Base-by-base conservation (phyloP, 345 rosid genomes). In the Murraya paniculata region DNA sequence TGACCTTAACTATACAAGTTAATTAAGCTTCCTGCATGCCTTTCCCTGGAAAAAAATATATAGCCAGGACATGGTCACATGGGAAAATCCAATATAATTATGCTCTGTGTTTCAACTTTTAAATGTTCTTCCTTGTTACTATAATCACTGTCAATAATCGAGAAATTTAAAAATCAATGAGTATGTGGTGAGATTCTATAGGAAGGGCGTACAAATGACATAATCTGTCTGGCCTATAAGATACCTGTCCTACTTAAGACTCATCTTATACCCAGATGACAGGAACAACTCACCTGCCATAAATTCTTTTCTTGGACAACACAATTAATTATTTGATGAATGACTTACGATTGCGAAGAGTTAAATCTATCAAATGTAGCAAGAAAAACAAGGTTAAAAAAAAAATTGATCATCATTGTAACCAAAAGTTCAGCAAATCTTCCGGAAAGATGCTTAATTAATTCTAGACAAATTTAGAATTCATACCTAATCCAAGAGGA, bases 401-500 rank as follows among this genome's bases (percentile, higher is more conserved):
- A 2, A 58, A 14, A 22, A 8, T 24, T 57, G 16, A 25, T 55
- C 39, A 53, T 11, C 36, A 60, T 7, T 59, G 38, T 27, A 14
- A 72, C 22, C 9, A 16, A 16, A 59, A 60, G 57, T 25, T 35
- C 31, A 7, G 48, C 7, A 38, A 35, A 61, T 21, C 39, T 13
- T 27, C 7, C 9, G 38, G 41, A 18, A 59, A n/a, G 36, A 56
- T 21, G n/a, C 24, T 45, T 45, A 45, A 45, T 45, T 45, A 45
- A 22, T 22, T 56, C 3, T 50, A 11, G n/a, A 57, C 19, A 45
- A 60, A 8, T 64, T 33, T 71, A 60, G 25, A 56, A 4, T 35
- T 13, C 76, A 28, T 84, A 94, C 98, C 98, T 75, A 94, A 75
- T 83, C 97, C 98, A 79, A 94, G 95, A 21, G 98, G 98, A 82